Evolutionary conservation across 768 basidiomycete species (phyloP).

Genomic region (Boletus sensibilis): DNA sequence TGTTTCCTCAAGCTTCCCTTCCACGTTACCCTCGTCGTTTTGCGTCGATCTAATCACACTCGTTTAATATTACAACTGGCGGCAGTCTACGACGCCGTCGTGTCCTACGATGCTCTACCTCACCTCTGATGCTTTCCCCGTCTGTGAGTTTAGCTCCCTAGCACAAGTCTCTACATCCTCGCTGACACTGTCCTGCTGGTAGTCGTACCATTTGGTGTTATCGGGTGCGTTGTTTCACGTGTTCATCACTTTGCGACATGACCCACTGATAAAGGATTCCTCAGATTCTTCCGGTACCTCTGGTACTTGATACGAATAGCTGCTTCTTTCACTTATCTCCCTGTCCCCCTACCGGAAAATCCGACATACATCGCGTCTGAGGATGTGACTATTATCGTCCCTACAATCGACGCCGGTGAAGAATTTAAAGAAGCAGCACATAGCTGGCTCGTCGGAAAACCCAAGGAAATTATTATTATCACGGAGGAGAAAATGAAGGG

Average conservation of each 20-base stretch:
- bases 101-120: constrained; percentile 69
- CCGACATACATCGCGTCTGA: constrained; percentile 88
- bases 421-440: constrained; percentile 93
- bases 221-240: constrained; percentile 55
- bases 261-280: not conserved
- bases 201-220: constrained; percentile 91
- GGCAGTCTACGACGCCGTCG: not conserved
- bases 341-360: constrained; percentile 86
- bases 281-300: constrained; percentile 88
- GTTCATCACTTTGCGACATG: not conserved
- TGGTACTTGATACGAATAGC: constrained; percentile 87
- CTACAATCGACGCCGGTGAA: constrained; percentile 94
- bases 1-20: not conserved
- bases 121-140: constrained; percentile 86
- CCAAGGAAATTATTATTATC: constrained; percentile 77
- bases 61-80: constrained; percentile 5
- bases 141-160: constrained; percentile 59
- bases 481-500: constrained; percentile 89
- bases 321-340: constrained; percentile 78
- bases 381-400: constrained; percentile 95
- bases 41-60: constrained; percentile 12
- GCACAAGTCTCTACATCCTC: not conserved
- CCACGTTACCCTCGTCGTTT: constrained; percentile 6
- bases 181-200: constrained; percentile 9
- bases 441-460: constrained; percentile 89